Evolutionary conservation across 2,329 filamentous ascomycete species (phyloP), one percentile per base, ranked within the genome.

Genomic region (Aspergillus sojae): DNA sequence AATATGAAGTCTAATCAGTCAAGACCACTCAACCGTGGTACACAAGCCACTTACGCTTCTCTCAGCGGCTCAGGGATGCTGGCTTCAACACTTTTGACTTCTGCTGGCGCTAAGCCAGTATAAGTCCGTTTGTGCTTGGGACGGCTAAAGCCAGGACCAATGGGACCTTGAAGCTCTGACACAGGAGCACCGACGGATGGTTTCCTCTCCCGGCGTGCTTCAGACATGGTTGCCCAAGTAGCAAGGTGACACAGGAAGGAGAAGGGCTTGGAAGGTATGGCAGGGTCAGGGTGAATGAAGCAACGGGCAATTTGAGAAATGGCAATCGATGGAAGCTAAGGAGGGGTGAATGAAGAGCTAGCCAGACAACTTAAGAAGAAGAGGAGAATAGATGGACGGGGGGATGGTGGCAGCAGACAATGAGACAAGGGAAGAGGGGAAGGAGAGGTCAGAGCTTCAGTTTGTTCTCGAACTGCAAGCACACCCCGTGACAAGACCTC

Each of bases 71-170:
- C 94, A 54, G 94, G 94, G 74, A 98, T 96, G 65, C 81, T 88
- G 83, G 93, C 93, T 82, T 98, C 94, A 56, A 98, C 92, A 72
- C 82, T 90, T 84, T 97, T 97, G 83, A 97, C 97, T 76, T 99
- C 95, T 41, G 87, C 84, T 32, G 93, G 86, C 39, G 93, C 94
- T 75, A 98, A 95, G 10, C 95, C 95, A 11, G 95, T 99, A 69
- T 92, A 91, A n/a, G 94, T 98, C 70, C 95, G 88, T 85, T 93
- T 97, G 83, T 99, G 95, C 83, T 98, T 99, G 53, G 95, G 95
- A 65, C 95, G 87, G 88, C 80, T 89, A 76, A 96, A 94, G 48
- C 89, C 90, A 46, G 93, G 93, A n/a, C 91, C 91, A 62, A 97
- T 88, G 21, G 92, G 90, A 68, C 93, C 94, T 78, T 92, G 86